Conservation (phyloP, 2,329 filamentous ascomycete species). For the Calonectria montana region DNA sequence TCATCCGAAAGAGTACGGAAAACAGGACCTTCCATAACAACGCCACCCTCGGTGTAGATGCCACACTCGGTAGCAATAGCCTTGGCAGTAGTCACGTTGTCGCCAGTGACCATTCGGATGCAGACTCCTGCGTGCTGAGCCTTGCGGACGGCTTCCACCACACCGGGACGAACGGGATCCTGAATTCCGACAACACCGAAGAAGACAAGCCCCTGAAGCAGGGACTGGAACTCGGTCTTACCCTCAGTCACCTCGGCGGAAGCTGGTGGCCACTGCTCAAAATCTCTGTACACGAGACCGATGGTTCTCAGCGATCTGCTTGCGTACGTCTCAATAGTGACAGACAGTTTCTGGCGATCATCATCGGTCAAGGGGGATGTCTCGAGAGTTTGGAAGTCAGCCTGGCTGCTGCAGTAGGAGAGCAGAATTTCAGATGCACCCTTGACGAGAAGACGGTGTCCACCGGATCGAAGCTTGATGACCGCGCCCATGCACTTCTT, state of each 20-base stretch:
- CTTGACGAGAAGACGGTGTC: constrained; percentile 61
- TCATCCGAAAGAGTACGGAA: constrained; percentile 68
- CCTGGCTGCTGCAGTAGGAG: constrained; percentile 47
- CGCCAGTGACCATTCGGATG: constrained; percentile 70
- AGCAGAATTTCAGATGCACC: constrained; percentile 67
- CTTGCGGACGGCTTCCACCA: constrained; percentile 69
- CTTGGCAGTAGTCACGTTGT: constrained; percentile 54
- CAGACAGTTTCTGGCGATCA: background rate
- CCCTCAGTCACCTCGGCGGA: constrained; percentile 64
- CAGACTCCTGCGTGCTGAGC: constrained; percentile 74
- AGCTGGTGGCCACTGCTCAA: constrained; percentile 71
- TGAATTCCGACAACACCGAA: constrained; percentile 69
- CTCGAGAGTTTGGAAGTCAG: constrained; percentile 55
- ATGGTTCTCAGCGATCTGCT: constrained; percentile 77
- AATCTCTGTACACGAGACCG: constrained; percentile 77
- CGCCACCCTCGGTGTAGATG: constrained; percentile 69
- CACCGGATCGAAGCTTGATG: constrained; percentile 54
- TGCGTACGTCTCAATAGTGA: constrained; percentile 66
- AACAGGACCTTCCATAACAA: constrained; percentile 66
- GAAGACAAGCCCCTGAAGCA: constrained; percentile 51
- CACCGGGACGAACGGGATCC: constrained; percentile 71
- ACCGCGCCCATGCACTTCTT: constrained; percentile 67
- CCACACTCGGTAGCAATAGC: constrained; percentile 57
- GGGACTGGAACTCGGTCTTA: constrained; percentile 61
- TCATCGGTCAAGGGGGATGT: constrained; percentile 59